Evolutionary conservation across 2,329 filamentous ascomycete species (phyloP).

Genomic region (Akanthomyces uredinophilus): DNA sequence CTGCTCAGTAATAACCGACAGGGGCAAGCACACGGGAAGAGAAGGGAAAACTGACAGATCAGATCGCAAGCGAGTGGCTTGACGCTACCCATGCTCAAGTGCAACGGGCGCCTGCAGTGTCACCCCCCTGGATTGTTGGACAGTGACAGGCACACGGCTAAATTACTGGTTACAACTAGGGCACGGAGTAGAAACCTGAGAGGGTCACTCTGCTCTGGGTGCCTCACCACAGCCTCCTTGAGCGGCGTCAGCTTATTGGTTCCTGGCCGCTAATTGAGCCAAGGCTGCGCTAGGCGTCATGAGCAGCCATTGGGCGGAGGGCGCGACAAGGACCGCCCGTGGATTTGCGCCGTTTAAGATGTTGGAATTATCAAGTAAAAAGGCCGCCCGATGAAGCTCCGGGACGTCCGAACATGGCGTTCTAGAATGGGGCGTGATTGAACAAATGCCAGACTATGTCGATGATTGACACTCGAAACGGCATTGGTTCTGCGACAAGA

Average conservation of each 20-base stretch:
- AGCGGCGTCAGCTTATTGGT: not conserved
- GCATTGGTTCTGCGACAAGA: not conserved
- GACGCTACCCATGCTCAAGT: not conserved
- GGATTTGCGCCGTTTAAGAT: not conserved
- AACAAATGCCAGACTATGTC: too few relatives aligned
- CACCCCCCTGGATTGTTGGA: not conserved
- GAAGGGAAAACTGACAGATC: constrained; percentile 2
- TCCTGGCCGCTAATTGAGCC: not conserved
- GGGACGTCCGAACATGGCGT: not conserved
- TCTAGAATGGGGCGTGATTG: not conserved
- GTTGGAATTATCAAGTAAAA: too few relatives aligned
- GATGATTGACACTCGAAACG: not conserved
- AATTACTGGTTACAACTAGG: too few relatives aligned
- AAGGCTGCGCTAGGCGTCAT: not conserved
- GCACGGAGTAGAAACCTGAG: too few relatives aligned
- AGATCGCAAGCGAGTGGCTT: not conserved
- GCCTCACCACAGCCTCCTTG: not conserved
- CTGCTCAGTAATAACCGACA: not conserved
- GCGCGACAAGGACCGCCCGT: not conserved
- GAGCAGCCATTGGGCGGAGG: too few relatives aligned
- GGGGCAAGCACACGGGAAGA: not conserved
- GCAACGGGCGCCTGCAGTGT: not conserved
- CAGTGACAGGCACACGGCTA: too few relatives aligned
- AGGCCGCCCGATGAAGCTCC: not conserved
- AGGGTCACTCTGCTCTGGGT: too few relatives aligned